Base-by-base conservation (phyloP, 441 rosid species). In the Pelargonium cotyledonis region DNA sequence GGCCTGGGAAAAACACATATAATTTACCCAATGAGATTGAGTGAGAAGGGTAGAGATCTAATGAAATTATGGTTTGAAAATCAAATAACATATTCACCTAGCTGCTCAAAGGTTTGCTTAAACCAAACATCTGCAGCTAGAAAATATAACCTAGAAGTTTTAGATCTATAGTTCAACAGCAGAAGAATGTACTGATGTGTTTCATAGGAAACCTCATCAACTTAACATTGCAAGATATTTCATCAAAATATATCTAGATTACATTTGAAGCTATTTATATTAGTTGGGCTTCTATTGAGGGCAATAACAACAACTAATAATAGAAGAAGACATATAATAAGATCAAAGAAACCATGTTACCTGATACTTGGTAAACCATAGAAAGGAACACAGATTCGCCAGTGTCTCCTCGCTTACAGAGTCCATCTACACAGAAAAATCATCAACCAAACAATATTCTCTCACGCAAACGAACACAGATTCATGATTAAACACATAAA, bases 361-460 rank as follows among this genome's bases (percentile, higher is more conserved):
- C 96, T 87, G 80, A 85, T 89, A 72, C 90, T 87, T 67, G 92
- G n/a, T n/a, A n/a, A n/a, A n/a, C n/a, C n/a, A n/a, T n/a, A n/a
- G n/a, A n/a, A n/a, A n/a, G n/a, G n/a, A n/a, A n/a, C n/a, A n/a
- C n/a, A n/a, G n/a, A n/a, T n/a, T n/a, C n/a, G n/a, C n/a, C n/a
- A n/a, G n/a, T n/a, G n/a, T n/a, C n/a, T n/a, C n/a, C n/a, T n/a
- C n/a, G 2, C 2, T 26, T 2, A 26, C 29, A 26, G 29, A 26
- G 29, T 26, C 29, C 29, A 26, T 26, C 29, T 26, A 26, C 29
- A 26, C 29, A 26, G 29, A 26, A 26, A 26, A 26, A 26, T 2
- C 29, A 26, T 26, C 29, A 2, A 26, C 29, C 29, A 26, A 26
- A 26, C 29, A 26, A 26, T 1, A 26, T 26, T 26, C 29, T 26